phyloP scores from a whole-genome alignment of 2,329 filamentous ascomycete genomes.

The Corynespora cassiicola region DNA sequence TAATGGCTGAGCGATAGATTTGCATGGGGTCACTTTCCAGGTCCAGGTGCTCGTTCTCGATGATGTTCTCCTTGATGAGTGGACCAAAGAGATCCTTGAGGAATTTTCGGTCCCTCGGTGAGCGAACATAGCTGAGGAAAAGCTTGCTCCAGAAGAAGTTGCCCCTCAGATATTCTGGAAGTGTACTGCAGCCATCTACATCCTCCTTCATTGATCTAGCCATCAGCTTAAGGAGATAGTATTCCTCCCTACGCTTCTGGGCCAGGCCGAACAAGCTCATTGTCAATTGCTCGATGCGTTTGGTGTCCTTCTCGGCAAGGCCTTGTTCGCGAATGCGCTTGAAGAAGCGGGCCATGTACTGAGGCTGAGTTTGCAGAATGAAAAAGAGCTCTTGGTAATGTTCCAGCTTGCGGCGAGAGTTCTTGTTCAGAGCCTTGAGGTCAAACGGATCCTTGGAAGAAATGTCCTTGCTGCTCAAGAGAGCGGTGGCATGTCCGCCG shows the following conservation, averaged over 20 bases:
- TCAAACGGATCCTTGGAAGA: constrained; percentile 92
- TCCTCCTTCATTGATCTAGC: constrained; percentile 84
- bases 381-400: constrained; percentile 98
- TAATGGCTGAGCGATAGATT: constrained; percentile 94
- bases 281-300: constrained; percentile 88
- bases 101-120: constrained; percentile 90
- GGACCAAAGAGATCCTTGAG: constrained; percentile 85
- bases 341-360: constrained; percentile 91
- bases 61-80: constrained; percentile 87
- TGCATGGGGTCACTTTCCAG: constrained; percentile 97
- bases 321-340: constrained; percentile 81
- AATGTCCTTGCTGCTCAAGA: constrained; percentile 88
- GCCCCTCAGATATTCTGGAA: constrained; percentile 87
- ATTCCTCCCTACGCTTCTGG: constrained; percentile 95
- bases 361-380: constrained; percentile 92
- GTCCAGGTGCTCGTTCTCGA: constrained; percentile 89
- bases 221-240: constrained; percentile 91
- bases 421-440: constrained; percentile 96
- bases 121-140: constrained; percentile 85
- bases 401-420: constrained; percentile 91
- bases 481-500: constrained; percentile 82
- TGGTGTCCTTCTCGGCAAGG: constrained; percentile 88
- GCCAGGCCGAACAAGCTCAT: constrained; percentile 98
- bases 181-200: constrained; percentile 71
- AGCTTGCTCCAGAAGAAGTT: constrained; percentile 95